These are phyloP conservation scores for Argentina anserina DNA, from an alignment of 306 rosid species.

Conservation along the genomic window DNA sequence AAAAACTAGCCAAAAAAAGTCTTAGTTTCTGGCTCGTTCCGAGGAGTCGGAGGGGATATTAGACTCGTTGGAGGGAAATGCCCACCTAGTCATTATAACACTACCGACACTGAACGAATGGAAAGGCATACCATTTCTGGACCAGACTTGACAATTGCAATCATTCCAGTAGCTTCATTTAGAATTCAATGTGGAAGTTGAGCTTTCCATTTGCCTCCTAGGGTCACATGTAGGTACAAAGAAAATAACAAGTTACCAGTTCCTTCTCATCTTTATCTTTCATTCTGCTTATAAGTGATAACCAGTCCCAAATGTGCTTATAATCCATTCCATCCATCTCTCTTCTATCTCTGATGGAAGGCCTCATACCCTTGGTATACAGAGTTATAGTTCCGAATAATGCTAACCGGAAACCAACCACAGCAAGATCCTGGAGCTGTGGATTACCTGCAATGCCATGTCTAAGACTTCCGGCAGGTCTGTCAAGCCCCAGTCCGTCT, in stretches of 20 bases:
- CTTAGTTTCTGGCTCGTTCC: no score
- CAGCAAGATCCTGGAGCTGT: not conserved
- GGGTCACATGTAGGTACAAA: not conserved
- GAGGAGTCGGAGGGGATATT: no score
- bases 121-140: not conserved
- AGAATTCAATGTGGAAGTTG: not conserved
- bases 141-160: not conserved
- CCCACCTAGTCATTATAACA: not conserved
- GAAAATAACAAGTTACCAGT: not conserved
- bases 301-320: not conserved
- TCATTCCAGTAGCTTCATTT: not conserved
- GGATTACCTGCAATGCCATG: not conserved
- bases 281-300: not conserved
- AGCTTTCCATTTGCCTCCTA: not conserved
- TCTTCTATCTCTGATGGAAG: not conserved
- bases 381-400: not conserved
- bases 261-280: not conserved
- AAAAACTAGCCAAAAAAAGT: no score
- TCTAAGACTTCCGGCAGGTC: not conserved
- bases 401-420: not conserved
- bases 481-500: not conserved
- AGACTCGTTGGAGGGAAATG: no score
- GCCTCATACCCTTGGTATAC: constrained; percentile 5
- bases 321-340: not conserved
- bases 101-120: not conserved